These are phyloP conservation scores for Camellia granthamiana DNA, from an alignment of 148 eudicot species.

Conservation along the genomic window DNA sequence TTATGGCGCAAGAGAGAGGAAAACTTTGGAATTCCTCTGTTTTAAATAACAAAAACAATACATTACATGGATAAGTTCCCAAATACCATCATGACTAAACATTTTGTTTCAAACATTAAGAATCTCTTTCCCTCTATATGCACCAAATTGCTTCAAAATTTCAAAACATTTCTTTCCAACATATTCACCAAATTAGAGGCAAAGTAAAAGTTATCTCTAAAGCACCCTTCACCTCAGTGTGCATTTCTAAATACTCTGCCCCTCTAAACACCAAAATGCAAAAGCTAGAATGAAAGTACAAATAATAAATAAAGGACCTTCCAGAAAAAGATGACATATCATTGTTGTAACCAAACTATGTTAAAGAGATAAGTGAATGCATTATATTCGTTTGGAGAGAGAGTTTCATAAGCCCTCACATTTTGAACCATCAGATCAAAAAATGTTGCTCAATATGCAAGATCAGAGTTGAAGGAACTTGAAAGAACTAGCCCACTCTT, in stretches of 20 bases:
- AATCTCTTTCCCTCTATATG: not conserved
- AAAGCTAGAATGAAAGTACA: too few species aligned
- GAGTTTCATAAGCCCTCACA: not conserved
- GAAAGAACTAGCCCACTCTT: not conserved
- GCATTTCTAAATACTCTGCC: not conserved
- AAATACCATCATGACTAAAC: not conserved
- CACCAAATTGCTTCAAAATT: not conserved
- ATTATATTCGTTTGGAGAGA: not conserved
- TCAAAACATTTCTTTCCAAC: too few species aligned
- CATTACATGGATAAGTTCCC: too few species aligned
- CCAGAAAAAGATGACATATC: not conserved
- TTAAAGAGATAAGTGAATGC: not conserved
- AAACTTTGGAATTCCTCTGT: not conserved
- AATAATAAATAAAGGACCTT: too few species aligned
- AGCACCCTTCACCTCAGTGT: not conserved
- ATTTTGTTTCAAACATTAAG: not conserved
- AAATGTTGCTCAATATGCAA: not conserved
- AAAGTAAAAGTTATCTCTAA: not conserved
- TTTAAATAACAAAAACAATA: too few species aligned
- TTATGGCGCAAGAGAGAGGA: not conserved
- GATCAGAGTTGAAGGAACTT: not conserved
- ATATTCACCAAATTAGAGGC: not conserved
- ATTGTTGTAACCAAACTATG: not conserved
- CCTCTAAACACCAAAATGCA: not conserved
- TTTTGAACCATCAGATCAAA: not conserved